These are phyloP conservation scores for Gentiana dahurica DNA, from an alignment of 257 asterid species.

Conservation along the genomic window DNA sequence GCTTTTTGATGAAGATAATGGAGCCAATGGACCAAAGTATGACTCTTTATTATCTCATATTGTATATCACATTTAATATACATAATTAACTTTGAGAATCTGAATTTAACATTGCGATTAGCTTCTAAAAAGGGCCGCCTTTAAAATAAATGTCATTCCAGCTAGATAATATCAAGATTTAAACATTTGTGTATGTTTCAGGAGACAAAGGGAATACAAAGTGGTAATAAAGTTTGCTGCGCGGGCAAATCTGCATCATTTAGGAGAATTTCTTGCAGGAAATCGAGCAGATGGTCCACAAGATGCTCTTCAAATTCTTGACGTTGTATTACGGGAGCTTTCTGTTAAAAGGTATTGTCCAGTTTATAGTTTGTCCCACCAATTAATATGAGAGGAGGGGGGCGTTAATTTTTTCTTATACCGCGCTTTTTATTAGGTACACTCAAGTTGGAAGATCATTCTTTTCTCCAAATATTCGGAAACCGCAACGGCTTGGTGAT, in stretches of 20 bases:
- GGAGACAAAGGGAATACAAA: constrained; percentile 79
- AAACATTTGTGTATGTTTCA: constrained; percentile 20
- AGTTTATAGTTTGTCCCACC: neutral
- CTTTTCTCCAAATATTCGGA: constrained; percentile 83
- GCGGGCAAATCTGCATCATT: constrained; percentile 73
- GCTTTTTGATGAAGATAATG: constrained; percentile 80
- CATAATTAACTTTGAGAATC: neutral
- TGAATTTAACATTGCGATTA: neutral
- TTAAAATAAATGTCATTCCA: neutral
- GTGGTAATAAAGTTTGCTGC: constrained; percentile 84
- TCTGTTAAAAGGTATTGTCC: constrained; percentile 54
- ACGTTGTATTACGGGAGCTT: constrained; percentile 88
- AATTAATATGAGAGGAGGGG: neutral
- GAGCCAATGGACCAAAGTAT: constrained; percentile 76
- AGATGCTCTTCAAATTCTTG: constrained; percentile 93
- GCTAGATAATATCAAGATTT: neutral
- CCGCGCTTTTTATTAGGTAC: constrained; percentile 38
- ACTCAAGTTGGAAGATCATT: constrained; percentile 90
- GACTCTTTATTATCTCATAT: neutral
- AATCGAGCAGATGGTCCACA: constrained; percentile 87
- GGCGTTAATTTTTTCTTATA: neutral
- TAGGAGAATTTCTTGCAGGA: constrained; percentile 94
- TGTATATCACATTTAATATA: no score
- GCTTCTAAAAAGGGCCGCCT: neutral
- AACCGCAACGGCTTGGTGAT: constrained; percentile 84